Base-by-base conservation (phyloP, 2,329 filamentous ascomycete species). In the Phaeophleospora eucalypticola region DNA sequence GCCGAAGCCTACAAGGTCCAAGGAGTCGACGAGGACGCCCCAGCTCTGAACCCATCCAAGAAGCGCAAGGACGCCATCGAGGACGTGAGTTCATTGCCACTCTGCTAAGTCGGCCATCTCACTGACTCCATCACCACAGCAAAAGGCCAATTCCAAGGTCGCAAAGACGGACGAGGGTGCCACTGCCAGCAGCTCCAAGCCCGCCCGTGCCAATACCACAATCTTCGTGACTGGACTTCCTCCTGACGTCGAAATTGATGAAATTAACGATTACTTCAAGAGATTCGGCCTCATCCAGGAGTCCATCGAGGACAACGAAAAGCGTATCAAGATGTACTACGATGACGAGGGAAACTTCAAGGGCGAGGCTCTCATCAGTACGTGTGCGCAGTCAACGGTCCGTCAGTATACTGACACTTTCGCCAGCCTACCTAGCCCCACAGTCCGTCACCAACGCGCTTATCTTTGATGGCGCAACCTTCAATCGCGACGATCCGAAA, bases 261-360 rank as follows among this genome's bases (percentile, higher is more conserved):
- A 98, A 71, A 82, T 98, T 14, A 79, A 86, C 57, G 80, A 89
- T 18, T 76, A 87, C 20, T 98, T 98, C 72, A 88, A 84, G 40
- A 91, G 88, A 66, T 94, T 81, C 62, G 90, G 90, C 50, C 86
- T 97, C 57, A 90, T 98, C 55, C 89, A 91, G 40, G 90, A 97
- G 68, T 87, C 95, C 68, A 90, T 95, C 55, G 90, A 96, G 62
- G 89, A 83, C 60, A 87, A 88, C 46, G 80, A 83, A 37, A 88
- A 89, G 36, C 84, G 93, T 32, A 91, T 98, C 70, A 97, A 95
- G 71, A 81, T 98, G 68, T 98, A 98, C 70, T 81, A 76, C 16
- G 84, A 96, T 64, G 81, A 86, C 1, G 71, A 83, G 1, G 93
- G 89, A 16, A 80, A 82, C 14, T 95, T 95, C 76, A 97, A 96